Conservation (phyloP, 441 rosid genomes). For the Mallotus repandus region DNA sequence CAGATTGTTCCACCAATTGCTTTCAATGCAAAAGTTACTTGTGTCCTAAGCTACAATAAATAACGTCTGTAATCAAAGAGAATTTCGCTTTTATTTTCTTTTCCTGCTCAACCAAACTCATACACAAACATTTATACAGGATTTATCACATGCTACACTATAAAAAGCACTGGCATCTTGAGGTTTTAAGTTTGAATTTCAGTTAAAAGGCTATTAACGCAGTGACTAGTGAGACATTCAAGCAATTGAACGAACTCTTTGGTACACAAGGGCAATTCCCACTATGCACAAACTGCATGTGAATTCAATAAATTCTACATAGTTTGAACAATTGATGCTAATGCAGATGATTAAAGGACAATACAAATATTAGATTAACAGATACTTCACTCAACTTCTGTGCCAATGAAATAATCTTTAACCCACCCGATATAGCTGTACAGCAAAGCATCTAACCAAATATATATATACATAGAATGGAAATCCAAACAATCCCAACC, state of each 20-base stretch:
- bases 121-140: background rate
- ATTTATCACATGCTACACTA: no score
- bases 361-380: slow-evolving; percentile 9
- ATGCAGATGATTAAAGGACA: no score
- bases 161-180: no score
- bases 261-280: no score
- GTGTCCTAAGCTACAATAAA: background rate
- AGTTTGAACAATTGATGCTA: no score
- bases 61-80: background rate
- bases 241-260: no score
- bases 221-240: no score
- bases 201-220: no score
- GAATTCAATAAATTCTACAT: no score
- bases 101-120: background rate
- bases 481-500: background rate
- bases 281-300: no score
- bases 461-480: slow-evolving; percentile 4
- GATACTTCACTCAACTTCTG: background rate
- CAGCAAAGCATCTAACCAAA: slow-evolving; percentile 7
- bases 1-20: slow-evolving; percentile 15
- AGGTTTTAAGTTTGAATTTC: no score
- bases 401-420: background rate
- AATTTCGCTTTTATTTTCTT: background rate
- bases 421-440: background rate
- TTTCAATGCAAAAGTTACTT: background rate